These are phyloP conservation scores for Circinella umbellata DNA, from an alignment of 371 early-diverging fungal genomes.

Conservation along the genomic window DNA sequence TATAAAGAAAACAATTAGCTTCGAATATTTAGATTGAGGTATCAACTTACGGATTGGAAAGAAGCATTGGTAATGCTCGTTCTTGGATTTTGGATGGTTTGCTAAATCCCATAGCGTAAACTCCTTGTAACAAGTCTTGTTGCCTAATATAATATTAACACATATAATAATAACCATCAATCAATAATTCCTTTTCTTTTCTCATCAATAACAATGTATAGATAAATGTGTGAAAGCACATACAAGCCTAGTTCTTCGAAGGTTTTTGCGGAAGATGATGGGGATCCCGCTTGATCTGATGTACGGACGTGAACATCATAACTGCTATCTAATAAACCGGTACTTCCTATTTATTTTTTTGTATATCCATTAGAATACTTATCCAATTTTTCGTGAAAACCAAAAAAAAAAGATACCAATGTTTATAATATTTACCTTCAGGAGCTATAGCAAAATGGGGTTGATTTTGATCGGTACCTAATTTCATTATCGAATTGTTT, in stretches of 20 bases:
- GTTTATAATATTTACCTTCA: neutral
- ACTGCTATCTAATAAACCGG: constrained; percentile 52
- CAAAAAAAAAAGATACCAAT: neutral
- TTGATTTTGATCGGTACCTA: neutral
- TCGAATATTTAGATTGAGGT: neutral
- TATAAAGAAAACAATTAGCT: neutral
- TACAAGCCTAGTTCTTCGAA: constrained; percentile 81
- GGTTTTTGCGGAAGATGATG: constrained; percentile 75
- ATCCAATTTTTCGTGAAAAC: no score
- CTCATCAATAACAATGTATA: neutral
- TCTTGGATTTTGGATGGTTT: constrained; percentile 97
- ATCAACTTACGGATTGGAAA: constrained; percentile 67
- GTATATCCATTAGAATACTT: no score
- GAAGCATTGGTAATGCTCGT: constrained; percentile 88
- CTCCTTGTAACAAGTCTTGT: constrained; percentile 84
- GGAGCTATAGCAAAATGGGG: neutral
- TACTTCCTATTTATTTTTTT: neutral
- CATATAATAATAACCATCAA: neutral
- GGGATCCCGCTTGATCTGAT: constrained; percentile 75
- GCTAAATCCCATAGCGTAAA: constrained; percentile 92
- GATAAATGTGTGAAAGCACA: constrained; percentile 8
- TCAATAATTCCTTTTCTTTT: neutral
- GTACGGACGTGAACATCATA: constrained; percentile 79
- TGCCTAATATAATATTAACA: constrained; percentile 29
- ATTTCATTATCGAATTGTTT: no score